phyloP scores from a whole-genome alignment of 176 grass and related monocot genomes.

The Carex parvula region DNA sequence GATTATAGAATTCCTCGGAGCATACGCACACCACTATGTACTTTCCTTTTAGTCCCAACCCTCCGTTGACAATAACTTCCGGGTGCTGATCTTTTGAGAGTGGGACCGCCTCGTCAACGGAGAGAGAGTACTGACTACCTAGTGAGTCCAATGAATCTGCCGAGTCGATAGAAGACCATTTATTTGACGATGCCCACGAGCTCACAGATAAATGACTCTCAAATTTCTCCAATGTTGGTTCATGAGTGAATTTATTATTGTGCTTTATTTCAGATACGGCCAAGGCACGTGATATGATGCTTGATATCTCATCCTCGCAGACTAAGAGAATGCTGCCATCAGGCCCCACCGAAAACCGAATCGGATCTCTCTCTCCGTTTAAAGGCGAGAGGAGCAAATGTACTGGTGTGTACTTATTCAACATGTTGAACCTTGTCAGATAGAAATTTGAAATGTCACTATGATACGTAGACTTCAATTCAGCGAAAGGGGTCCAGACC shows the following conservation, averaged over 20 bases:
- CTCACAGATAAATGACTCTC: conserved; percentile 54
- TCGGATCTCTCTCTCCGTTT: conserved; percentile 31
- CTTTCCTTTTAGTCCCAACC: conserved; percentile 58
- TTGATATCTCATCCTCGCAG: conserved; percentile 84
- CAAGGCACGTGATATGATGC: conserved; percentile 78
- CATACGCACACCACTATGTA: conserved; percentile 63
- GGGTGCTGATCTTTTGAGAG: conserved; percentile 56
- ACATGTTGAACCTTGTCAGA: conserved; percentile 50
- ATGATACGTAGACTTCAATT: conserved; percentile 58
- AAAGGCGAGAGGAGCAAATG: conserved; percentile 56
- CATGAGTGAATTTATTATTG: conserved; percentile 27
- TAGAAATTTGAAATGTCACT: conserved; percentile 46
- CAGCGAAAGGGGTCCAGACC: conserved; percentile 71
- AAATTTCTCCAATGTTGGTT: conserved; percentile 61
- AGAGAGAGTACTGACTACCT: conserved; percentile 34
- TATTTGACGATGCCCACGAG: conserved; percentile 39
- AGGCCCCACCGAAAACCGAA: conserved; percentile 55
- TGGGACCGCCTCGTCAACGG: conserved; percentile 56
- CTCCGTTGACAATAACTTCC: conserved; percentile 53
- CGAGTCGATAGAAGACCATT: conserved; percentile 66
- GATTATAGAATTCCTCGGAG: conserved; percentile 54
- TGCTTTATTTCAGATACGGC: conserved; percentile 48
- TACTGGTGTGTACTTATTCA: conserved; percentile 68
- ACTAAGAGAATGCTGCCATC: conserved; percentile 59
- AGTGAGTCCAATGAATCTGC: conserved; percentile 44